phyloP scores from a whole-genome alignment of 176 grass and related monocot species.

The Typha latifolia region DNA sequence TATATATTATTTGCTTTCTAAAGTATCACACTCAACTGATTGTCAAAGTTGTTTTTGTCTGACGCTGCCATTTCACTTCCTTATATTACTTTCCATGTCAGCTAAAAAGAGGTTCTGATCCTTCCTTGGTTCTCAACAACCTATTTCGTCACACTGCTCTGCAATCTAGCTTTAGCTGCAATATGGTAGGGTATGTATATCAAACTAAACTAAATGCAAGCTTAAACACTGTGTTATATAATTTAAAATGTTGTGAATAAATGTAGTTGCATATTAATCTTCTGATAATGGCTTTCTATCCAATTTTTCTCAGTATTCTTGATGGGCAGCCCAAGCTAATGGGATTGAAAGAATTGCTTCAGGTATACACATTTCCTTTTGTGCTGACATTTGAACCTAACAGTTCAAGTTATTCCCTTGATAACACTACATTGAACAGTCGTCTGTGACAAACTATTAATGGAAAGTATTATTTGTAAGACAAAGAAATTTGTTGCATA shows the following conservation, averaged over 20 bases:
- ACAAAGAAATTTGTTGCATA: too few species aligned
- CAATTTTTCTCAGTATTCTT: conserved; percentile 59
- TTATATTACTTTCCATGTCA: conserved; percentile 25
- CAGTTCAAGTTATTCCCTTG: neutral
- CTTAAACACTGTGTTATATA: neutral
- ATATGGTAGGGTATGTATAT: conserved; percentile 89
- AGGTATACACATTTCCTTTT: conserved; percentile 29
- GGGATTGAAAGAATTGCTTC: conserved; percentile 95
- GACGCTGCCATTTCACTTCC: neutral
- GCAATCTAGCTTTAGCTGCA: conserved; percentile 98
- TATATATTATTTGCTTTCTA: too few species aligned
- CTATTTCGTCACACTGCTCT: conserved; percentile 83
- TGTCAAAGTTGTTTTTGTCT: too few species aligned
- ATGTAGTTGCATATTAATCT: conserved; percentile 7
- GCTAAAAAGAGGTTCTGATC: conserved; percentile 81
- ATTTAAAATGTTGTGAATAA: neutral
- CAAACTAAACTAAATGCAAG: conserved; percentile 4
- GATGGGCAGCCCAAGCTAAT: conserved; percentile 88
- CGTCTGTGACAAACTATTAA: too few species aligned
- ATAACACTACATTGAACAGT: too few species aligned
- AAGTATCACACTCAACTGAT: too few species aligned
- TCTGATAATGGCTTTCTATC: conserved; percentile 7
- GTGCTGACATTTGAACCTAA: too few species aligned
- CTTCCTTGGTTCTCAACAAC: conserved; percentile 79
- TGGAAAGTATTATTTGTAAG: too few species aligned